These are phyloP conservation scores for Phytophthora syringae DNA, from an alignment of 352 stramenopile species.

Conservation along the genomic window DNA sequence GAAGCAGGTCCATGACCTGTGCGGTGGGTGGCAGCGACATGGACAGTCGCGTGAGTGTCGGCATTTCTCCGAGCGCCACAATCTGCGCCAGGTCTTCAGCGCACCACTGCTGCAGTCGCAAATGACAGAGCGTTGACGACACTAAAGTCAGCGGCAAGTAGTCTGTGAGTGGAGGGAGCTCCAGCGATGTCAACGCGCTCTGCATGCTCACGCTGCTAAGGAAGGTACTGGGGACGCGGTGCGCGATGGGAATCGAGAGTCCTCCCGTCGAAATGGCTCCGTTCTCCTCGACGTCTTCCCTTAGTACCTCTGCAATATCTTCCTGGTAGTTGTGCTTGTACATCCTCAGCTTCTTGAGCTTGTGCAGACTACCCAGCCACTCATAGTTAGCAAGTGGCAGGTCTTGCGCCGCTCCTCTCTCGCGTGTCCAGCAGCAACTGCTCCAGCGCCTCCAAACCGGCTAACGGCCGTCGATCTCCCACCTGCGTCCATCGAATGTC, in stretches of 20 bases:
- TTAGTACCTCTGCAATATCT: conserved; percentile 40
- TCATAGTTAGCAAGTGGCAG: conserved; percentile 22
- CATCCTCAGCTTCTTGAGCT: conserved; percentile 46
- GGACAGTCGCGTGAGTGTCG: conserved; percentile 35
- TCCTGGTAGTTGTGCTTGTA: conserved; percentile 49
- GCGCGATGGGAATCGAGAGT: conserved; percentile 37
- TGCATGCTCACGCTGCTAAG: conserved; percentile 35
- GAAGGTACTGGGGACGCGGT: conserved; percentile 47
- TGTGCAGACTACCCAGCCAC: conserved; percentile 39
- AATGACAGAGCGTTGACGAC: conserved; percentile 37
- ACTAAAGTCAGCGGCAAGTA: conserved; percentile 39
- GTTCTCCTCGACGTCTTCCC: conserved; percentile 39
- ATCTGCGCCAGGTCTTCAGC: conserved; percentile 48
- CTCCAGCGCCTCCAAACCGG: conserved; percentile 38
- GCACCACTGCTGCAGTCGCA: conserved; percentile 52
- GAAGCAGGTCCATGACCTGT: conserved; percentile 48
- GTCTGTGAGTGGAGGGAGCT: conserved; percentile 42
- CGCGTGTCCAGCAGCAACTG: conserved; percentile 48
- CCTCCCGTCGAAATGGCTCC: conserved; percentile 28
- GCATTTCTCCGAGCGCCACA: conserved; percentile 33
- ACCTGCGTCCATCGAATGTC: conserved; percentile 54
- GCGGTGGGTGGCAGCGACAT: conserved; percentile 46
- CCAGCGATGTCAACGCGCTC: conserved; percentile 35
- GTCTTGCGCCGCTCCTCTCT: conserved; percentile 17
- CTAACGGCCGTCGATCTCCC: conserved; percentile 40